Conservation (phyloP, 176 grass and related monocot species). For the Phoenix roebelenii region DNA sequence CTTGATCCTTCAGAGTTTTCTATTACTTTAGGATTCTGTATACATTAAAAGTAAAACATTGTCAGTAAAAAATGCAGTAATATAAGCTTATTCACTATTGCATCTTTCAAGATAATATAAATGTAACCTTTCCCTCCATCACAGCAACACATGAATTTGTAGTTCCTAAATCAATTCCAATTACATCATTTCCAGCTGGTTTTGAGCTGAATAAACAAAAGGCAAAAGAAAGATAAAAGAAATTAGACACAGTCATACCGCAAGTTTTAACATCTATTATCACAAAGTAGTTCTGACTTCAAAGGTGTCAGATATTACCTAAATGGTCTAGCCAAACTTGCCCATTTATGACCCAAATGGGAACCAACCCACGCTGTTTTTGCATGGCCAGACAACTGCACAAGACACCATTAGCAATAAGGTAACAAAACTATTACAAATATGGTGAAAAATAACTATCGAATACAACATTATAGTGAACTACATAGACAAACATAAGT, state of each 20-base stretch:
- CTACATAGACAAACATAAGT: no score
- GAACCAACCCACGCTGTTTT: slow-evolving; percentile 15
- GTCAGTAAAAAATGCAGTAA: neutral
- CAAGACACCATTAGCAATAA: neutral
- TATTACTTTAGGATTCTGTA: slow-evolving; percentile 66
- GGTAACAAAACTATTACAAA: neutral
- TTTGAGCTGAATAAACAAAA: slow-evolving; percentile 23
- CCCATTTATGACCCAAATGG: slow-evolving; percentile 22
- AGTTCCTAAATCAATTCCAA: slow-evolving; percentile 48
- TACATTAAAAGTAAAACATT: neutral
- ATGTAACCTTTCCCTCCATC: slow-evolving; percentile 46
- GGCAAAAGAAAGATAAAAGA: slow-evolving; percentile 1
- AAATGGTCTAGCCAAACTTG: slow-evolving; percentile 35
- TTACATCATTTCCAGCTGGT: slow-evolving; percentile 38
- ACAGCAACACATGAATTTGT: slow-evolving; percentile 51
- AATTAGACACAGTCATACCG: neutral
- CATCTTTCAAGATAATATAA: no score
- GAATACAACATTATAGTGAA: no score
- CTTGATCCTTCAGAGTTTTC: slow-evolving; percentile 68
- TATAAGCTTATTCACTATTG: no score
- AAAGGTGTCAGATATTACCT: slow-evolving; percentile 16
- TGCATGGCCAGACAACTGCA: slow-evolving; percentile 31
- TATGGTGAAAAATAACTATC: neutral
- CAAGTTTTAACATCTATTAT: neutral
- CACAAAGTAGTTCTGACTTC: neutral